Base-by-base conservation (phyloP, 2,329 filamentous ascomycete species). In the Hymenoscyphus occultus region DNA sequence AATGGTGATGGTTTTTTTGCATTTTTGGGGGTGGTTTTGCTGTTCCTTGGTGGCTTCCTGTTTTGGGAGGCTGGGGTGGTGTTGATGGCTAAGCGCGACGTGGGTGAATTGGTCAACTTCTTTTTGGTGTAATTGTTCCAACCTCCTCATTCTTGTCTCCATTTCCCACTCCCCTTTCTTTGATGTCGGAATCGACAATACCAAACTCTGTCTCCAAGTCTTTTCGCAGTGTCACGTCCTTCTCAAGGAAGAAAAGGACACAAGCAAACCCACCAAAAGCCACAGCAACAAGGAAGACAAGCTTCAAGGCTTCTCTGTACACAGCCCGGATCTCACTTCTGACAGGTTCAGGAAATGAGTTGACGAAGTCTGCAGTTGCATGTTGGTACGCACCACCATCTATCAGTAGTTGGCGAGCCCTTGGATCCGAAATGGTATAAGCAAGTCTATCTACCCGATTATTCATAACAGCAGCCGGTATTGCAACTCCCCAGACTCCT, bases 401-500 rank as follows among this genome's bases (percentile, higher is more conserved):
- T n/a, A 10, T 39, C 22, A 66, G n/a, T 12, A 56, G 2, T 22
- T 31, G 5, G 7, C 51, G 12, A 14, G 40, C 59, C 10, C 13
- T 31, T 1, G 40, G 39, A 40, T 66, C 39, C 16, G 31, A 45
- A 22, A 66, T 59, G 1, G 13, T 5, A 32, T 32, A 14, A 31
- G 45, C 39, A 16, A 62, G 51, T 19, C 60, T 2, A 45, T 62
- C 35, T 28, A 64, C 45, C 1, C 40, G 39, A 31, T 62, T 62
- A 40, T 62, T 64, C 35, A 66, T 64, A 28, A 68, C 40, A 40
- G 54, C 39, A 7, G 62, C 62, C 4, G 65, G 65, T 28, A 84
- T 77, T 0, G 80, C 74, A 1, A 80, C 76, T 12, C 81, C 82
- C 71, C 82, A 79, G 3, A 79, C 78, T 22, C 75, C 71, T 4